Base-by-base conservation (phyloP, 352 stramenopile genomes). In the Albugo laibachii region DNA sequence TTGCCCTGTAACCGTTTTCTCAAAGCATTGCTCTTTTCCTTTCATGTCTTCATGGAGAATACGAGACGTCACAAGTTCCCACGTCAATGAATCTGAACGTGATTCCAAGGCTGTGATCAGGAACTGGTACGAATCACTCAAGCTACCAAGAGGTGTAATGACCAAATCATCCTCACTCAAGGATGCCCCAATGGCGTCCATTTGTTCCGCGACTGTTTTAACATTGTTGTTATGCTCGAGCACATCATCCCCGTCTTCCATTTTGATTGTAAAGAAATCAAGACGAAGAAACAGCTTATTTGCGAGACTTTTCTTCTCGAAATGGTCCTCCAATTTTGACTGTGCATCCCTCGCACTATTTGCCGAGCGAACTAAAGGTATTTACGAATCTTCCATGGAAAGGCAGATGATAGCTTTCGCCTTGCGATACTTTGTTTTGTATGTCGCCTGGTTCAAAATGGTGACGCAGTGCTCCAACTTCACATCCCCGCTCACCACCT, bases 201-300 rank as follows among this genome's bases (percentile, higher is more conserved):
- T 14, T 16, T 55, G 48, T 14, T 59, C 48, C 37, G 48, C 53
- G 21, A 55, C 15, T 0, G 24, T 47, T 44, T 51, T 56, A 36
- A 52, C 13, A 27, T 49, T 55, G 37, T 52, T 59, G 38, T 50
- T 49, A 27, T 56, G 45, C 15, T 35, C 46, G 3, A 54, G 15
- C 36, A 57, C 49, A 48, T 46, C 54, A 50, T 61, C 46, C 52
- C 50, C 54, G 49, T 53, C 54, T 0, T 40, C 44, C 46, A 53
- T 60, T 49, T 53, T 56, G 0, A 35, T 48, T 3, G 50, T 53
- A 34, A 57, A 57, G 45, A 61, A 56, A 4, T 49, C 45, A 35
- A 48, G 54, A 53, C 24, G 39, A 47, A 56, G 49, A 27, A 59
- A 59, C 37, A 56, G 54, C 54, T 59, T 59, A 43, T 54, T 60